A percentile compares a stretch with the other conserved stretches of the same genome.
These are phyloP conservation scores for Citrullus mucosospermus DNA, from an alignment of 306 rosid genomes.

Conservation along the genomic window DNA sequence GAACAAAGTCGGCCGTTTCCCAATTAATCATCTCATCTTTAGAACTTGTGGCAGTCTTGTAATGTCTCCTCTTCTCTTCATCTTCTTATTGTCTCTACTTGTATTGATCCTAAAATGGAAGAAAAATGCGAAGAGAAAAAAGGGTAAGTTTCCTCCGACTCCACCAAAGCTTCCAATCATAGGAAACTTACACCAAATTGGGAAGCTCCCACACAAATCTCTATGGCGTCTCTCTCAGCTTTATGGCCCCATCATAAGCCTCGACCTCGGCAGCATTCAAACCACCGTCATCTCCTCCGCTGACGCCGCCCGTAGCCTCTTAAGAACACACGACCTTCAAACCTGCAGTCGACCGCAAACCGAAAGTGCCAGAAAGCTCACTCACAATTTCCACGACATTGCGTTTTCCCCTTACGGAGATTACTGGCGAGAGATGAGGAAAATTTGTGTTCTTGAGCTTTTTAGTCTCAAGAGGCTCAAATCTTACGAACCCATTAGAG, in stretches of 20 bases:
- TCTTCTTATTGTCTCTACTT: not conserved
- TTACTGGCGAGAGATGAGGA: constrained; percentile 33
- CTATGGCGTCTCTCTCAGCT: constrained; percentile 11
- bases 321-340: constrained; percentile 16
- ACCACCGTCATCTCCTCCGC: constrained; percentile 18
- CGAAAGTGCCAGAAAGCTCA: constrained; percentile 8
- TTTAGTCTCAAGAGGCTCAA: constrained; percentile 18
- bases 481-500: constrained; percentile 9
- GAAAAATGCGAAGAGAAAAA: not conserved
- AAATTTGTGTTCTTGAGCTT: constrained; percentile 25
- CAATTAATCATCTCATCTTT: too few relatives aligned
- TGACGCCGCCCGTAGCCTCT: constrained; percentile 9
- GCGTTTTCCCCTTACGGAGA: constrained; percentile 30
- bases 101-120: not conserved
- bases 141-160: constrained; percentile 9
- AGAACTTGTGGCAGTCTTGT: too few relatives aligned
- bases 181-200: constrained; percentile 29
- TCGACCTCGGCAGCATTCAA: constrained; percentile 7
- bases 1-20: too few relatives aligned
- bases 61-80: not conserved
- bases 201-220: constrained; percentile 15
- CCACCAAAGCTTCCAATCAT: constrained; percentile 31
- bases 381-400: constrained; percentile 32
- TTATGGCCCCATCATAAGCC: constrained; percentile 20
- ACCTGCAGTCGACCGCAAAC: constrained; percentile 28